Evolutionary conservation across 176 grass and related monocot genomes (phyloP).

Genomic region (Cocos nucifera): DNA sequence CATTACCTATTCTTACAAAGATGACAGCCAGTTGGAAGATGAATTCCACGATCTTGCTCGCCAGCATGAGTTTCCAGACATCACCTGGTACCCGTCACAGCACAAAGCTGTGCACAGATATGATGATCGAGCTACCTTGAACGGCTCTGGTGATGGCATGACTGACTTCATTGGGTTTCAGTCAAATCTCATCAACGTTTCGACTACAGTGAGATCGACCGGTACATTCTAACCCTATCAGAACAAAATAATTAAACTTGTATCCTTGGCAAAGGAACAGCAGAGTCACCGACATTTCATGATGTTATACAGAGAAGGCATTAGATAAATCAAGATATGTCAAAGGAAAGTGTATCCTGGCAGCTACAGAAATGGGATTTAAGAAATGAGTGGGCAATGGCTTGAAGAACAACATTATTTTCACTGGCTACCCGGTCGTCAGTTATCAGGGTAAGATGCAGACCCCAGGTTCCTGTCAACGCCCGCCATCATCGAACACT

Average conservation of each 20-base stretch:
- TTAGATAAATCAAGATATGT: slow-evolving; percentile 38
- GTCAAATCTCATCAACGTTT: slow-evolving; percentile 22
- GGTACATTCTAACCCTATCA: slow-evolving; percentile 11
- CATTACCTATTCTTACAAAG: slow-evolving; percentile 47
- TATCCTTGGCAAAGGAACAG: neutral
- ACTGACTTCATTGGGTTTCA: slow-evolving; percentile 83
- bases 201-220: slow-evolving; percentile 24
- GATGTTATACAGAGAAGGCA: slow-evolving; percentile 23
- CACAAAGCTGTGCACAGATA: slow-evolving; percentile 43
- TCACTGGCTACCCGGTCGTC: slow-evolving; percentile 64
- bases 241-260: neutral
- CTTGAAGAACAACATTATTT: slow-evolving; percentile 36
- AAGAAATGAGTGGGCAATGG: slow-evolving; percentile 51
- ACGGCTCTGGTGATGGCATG: slow-evolving; percentile 42
- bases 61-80: slow-evolving; percentile 66
- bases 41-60: slow-evolving; percentile 44
- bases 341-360: slow-evolving; percentile 41
- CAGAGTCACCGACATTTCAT: neutral
- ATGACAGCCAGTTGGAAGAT: slow-evolving; percentile 47
- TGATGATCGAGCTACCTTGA: slow-evolving; percentile 36
- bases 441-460: slow-evolving; percentile 68
- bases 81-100: slow-evolving; percentile 83
- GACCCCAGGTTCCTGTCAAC: slow-evolving; percentile 62
- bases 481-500: slow-evolving; percentile 13
- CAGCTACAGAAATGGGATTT: slow-evolving; percentile 28